Percentiles rank a stretch among this genome's conserved stretches.
Conservation (phyloP, 148 eudicot genomes). For the Euryodendron excelsum region DNA sequence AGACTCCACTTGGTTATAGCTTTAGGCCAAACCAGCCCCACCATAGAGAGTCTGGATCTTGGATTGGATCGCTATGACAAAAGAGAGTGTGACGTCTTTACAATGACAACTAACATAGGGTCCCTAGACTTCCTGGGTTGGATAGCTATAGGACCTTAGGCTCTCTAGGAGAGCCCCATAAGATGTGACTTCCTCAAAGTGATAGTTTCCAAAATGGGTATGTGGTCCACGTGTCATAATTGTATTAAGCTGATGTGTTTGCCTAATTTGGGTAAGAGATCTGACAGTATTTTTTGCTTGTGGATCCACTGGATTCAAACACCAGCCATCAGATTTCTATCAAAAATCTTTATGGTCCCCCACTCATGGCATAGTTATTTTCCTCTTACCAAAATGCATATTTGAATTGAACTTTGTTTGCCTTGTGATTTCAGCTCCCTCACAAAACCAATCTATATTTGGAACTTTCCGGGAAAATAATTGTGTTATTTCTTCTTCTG, state of each 20-base stretch:
- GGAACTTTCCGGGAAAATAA: too few species aligned
- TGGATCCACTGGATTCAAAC: neutral
- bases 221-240: neutral
- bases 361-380: too few species aligned
- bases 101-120: neutral
- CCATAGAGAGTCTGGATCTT: neutral
- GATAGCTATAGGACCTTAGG: neutral
- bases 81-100: neutral
- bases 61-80: neutral
- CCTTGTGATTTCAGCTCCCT: too few species aligned
- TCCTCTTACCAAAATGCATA: neutral
- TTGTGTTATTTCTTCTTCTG: too few species aligned
- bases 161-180: too few species aligned
- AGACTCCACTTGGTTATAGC: too few species aligned
- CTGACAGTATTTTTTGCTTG: neutral
- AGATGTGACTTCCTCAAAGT: neutral
- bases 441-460: too few species aligned
- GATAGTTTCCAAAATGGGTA: neutral
- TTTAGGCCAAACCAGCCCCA: neutral
- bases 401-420: too few species aligned
- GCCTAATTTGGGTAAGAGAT: neutral
- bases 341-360: neutral
- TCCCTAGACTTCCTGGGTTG: neutral
- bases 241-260: neutral
- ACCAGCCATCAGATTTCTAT: neutral